Conservation (phyloP, 441 rosid species). For the Eutrema salsugineum region DNA sequence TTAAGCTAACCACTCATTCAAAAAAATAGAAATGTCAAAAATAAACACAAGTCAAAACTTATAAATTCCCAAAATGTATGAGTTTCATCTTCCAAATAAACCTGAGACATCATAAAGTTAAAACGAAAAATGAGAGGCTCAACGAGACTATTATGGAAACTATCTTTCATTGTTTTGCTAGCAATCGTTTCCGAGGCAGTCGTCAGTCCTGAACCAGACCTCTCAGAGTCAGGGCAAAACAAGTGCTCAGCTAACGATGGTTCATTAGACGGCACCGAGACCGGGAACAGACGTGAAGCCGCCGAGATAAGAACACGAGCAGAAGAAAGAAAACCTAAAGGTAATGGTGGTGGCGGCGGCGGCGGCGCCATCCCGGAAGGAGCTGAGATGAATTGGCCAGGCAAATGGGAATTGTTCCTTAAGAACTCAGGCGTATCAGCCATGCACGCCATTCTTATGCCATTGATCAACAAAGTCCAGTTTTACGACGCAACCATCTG, state of each 20-base stretch:
- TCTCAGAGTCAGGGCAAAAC: neutral
- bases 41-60: constrained; percentile 15
- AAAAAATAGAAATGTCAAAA: neutral
- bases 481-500: constrained; percentile 68
- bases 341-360: neutral
- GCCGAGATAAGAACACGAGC: neutral
- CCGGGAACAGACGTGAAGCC: constrained; percentile 1
- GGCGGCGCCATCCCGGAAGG: neutral
- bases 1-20: constrained; percentile 20
- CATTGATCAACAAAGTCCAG: constrained; percentile 43
- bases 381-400: constrained; percentile 23
- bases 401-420: constrained; percentile 49
- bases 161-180: constrained; percentile 17
- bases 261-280: neutral
- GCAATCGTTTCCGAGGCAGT: neutral
- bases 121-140: constrained; percentile 20
- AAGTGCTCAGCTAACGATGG: neutral
- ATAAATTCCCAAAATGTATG: neutral
- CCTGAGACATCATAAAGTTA: neutral
- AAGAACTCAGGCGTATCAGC: constrained; percentile 62
- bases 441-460: constrained; percentile 66
- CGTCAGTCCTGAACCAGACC: neutral
- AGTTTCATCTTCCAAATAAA: neutral
- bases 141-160: constrained; percentile 16
- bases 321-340: neutral